phyloP scores from a whole-genome alignment of 2,329 filamentous ascomycete genomes.

The Dothistroma pini region DNA sequence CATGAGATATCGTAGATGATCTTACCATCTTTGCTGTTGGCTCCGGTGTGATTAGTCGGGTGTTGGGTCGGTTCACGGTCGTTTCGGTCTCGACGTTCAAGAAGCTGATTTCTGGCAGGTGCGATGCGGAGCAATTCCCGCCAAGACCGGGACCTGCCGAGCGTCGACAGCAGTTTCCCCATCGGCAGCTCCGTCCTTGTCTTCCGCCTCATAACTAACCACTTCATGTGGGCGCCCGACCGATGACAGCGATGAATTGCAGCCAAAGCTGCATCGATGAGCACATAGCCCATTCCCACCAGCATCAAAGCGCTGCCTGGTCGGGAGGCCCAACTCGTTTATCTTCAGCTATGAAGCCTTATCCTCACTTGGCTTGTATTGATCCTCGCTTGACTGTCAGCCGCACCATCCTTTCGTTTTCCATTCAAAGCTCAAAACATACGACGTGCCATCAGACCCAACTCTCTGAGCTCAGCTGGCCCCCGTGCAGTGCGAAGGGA shows the following conservation, averaged over 20 bases:
- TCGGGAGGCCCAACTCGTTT: no score
- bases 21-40: conserved; percentile 22
- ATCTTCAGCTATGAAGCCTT: background rate
- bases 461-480: no score
- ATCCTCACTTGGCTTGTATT: background rate
- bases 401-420: background rate
- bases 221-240: no score
- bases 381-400: background rate
- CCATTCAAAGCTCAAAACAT: background rate
- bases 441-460: no score
- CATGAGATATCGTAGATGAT: background rate
- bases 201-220: no score
- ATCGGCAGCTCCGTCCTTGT: background rate
- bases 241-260: no score
- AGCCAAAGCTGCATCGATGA: no score
- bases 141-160: background rate
- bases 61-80: background rate
- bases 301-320: no score
- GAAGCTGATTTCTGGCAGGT: background rate
- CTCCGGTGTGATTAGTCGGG: conserved; percentile 11
- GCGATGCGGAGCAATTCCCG: background rate
- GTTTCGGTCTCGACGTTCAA: background rate
- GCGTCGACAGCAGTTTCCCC: background rate
- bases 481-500: no score
- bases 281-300: no score